Evolutionary conservation across 192 early-diverging fungal genomes (phyloP), one percentile per base, ranked within the genome.

Genomic region (Funneliformis geosporum): DNA sequence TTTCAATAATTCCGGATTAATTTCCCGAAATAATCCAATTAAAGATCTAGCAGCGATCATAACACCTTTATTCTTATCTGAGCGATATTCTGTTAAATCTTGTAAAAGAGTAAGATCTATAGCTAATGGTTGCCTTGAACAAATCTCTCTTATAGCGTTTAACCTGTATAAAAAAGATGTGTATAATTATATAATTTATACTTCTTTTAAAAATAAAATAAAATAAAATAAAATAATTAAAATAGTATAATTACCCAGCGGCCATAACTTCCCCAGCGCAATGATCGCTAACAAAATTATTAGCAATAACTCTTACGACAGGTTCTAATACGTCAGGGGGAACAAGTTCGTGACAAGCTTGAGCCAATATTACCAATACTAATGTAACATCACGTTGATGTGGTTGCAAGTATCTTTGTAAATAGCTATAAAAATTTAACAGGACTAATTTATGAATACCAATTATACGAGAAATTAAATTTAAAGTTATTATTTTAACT

Each of bases 281-380:
- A 83, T 96, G 96, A 80, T 94, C 95, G 55, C 95, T 94, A 28
- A 99, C 93, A 91, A 99, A 99, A 87, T 94, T 95, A 85, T 99
- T 95, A 16, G 98, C 96, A 23, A 98, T 91, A 12, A 93, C 94
- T 77, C 92, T 91, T n/a, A 99, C 84, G 8, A 97, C 91, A 11
- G 94, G 90, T 81, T 93, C 90, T 66, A 99, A 85, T 4, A 88
- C 91, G 84, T 99, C 98, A 6, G 98, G 98, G 33, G 98, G 98
- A 7, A 97, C 90, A 21, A 99, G 88, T 12, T 95, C 90, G 83
- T 99, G 97, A 1, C 92, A 89, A n/a, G 93, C 91, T 80, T 98
- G 97, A 38, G 98, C 97, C 42, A 92, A 84, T 71, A 92, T 91
- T 28, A 96, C 97, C 38, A 99, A 87, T 25, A 99, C 92, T 84